These are phyloP conservation scores for Hymenoscyphus albidus DNA, from an alignment of 2,329 filamentous ascomycete genomes.

Conservation along the genomic window DNA sequence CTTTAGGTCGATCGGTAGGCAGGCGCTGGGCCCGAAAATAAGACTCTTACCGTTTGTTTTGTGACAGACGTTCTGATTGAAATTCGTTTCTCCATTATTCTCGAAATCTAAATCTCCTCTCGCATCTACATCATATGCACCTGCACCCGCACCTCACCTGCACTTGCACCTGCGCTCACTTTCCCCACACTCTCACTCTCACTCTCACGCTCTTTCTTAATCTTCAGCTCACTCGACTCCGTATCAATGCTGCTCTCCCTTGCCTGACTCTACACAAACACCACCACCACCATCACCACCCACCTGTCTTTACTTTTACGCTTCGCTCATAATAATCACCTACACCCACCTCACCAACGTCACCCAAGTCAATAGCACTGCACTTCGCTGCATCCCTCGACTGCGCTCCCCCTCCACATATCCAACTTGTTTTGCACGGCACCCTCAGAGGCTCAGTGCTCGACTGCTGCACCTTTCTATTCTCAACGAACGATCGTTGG, in stretches of 20 bases:
- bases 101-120: neutral
- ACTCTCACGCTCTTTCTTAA: neutral
- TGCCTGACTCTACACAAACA: neutral
- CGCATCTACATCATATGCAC: neutral
- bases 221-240: neutral
- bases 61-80: neutral
- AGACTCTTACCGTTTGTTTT: neutral
- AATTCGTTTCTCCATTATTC: slow-evolving; percentile 2
- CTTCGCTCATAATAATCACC: slow-evolving; percentile 1
- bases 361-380: neutral
- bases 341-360: neutral
- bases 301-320: neutral
- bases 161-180: too few relatives aligned
- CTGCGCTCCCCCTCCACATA: neutral
- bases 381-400: neutral
- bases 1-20: neutral
- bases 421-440: neutral
- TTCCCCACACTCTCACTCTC: neutral
- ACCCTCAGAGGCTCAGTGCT: neutral
- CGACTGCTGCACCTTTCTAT: neutral
- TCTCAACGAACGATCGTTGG: neutral
- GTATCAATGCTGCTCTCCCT: slow-evolving; percentile 1
- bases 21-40: neutral
- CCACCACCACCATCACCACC: neutral
- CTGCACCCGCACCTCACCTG: neutral